Conservation (phyloP, 768 basidiomycete species). For the Rossbeevera mucosa region DNA sequence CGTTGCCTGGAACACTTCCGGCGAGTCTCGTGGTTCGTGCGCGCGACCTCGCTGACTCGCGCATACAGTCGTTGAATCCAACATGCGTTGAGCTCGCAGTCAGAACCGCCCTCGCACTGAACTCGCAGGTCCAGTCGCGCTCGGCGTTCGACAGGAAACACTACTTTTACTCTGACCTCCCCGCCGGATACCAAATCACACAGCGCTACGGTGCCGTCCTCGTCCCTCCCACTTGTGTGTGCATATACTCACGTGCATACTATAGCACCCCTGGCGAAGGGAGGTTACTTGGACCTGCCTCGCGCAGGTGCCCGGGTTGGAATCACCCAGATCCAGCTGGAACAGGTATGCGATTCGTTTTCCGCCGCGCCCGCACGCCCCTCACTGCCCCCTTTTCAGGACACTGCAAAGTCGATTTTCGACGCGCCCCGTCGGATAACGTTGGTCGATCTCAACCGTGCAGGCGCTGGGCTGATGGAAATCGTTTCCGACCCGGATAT, state of each 20-base stretch:
- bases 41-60: background rate
- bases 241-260: background rate
- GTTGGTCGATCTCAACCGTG: slow-evolving; percentile 84
- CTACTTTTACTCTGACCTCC: slow-evolving; percentile 95
- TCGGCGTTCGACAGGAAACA: slow-evolving; percentile 96
- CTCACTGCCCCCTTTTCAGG: slow-evolving; percentile 41
- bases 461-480: slow-evolving; percentile 88
- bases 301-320: slow-evolving; percentile 49
- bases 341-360: slow-evolving; percentile 59
- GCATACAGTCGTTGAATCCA: slow-evolving; percentile 43
- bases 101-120: slow-evolving; percentile 75
- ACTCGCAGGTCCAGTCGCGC: slow-evolving; percentile 54
- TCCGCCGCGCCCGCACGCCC: background rate
- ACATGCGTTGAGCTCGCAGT: slow-evolving; percentile 76
- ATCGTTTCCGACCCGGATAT: slow-evolving; percentile 95
- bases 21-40: slow-evolving; percentile 40
- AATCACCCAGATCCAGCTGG: slow-evolving; percentile 91
- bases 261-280: slow-evolving; percentile 72
- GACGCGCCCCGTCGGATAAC: slow-evolving; percentile 47
- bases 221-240: background rate
- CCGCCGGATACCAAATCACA: slow-evolving; percentile 94
- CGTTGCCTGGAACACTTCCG: slow-evolving; percentile 90
- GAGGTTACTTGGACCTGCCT: slow-evolving; percentile 53
- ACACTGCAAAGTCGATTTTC: slow-evolving; percentile 83
- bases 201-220: slow-evolving; percentile 76